phyloP scores from a whole-genome alignment of 2,329 filamentous ascomycete genomes.

The Fusarium floridanum region DNA sequence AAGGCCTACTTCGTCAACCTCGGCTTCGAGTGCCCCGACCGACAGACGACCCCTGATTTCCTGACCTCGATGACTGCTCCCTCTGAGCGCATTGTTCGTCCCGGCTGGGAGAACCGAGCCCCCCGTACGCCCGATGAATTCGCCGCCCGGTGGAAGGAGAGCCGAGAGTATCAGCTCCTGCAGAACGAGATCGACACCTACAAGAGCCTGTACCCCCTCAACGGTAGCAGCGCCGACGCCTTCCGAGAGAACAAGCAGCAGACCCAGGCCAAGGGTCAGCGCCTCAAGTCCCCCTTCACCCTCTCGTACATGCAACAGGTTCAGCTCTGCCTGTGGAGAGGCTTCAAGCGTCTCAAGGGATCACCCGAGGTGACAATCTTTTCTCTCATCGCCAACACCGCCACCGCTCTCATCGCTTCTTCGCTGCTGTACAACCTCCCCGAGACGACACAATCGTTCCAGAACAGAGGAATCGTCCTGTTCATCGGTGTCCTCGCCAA shows the following conservation, averaged over 20 bases:
- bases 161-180: slow-evolving; percentile 31
- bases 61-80: slow-evolving; percentile 66
- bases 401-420: slow-evolving; percentile 25
- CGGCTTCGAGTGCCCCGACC: slow-evolving; percentile 72
- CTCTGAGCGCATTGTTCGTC: slow-evolving; percentile 50
- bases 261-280: slow-evolving; percentile 51
- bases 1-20: slow-evolving; percentile 72
- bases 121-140: slow-evolving; percentile 56
- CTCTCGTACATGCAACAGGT: slow-evolving; percentile 62
- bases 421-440: slow-evolving; percentile 39
- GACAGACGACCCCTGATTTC: slow-evolving; percentile 75
- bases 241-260: slow-evolving; percentile 46
- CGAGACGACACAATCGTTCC: slow-evolving; percentile 24
- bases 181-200: slow-evolving; percentile 50
- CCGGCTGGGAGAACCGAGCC: slow-evolving; percentile 51
- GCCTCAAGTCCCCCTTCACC: slow-evolving; percentile 62
- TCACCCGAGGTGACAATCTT: slow-evolving; percentile 39
- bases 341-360: slow-evolving; percentile 55
- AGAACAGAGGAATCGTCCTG: slow-evolving; percentile 58
- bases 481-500: slow-evolving; percentile 69
- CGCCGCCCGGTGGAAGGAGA: slow-evolving; percentile 51
- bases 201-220: slow-evolving; percentile 44
- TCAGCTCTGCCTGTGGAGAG: slow-evolving; percentile 56
- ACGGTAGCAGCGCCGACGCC: slow-evolving; percentile 39
- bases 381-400: slow-evolving; percentile 16